Conservation (phyloP, 768 basidiomycete species). For the Cystobasidiopsis lactophilus region DNA sequence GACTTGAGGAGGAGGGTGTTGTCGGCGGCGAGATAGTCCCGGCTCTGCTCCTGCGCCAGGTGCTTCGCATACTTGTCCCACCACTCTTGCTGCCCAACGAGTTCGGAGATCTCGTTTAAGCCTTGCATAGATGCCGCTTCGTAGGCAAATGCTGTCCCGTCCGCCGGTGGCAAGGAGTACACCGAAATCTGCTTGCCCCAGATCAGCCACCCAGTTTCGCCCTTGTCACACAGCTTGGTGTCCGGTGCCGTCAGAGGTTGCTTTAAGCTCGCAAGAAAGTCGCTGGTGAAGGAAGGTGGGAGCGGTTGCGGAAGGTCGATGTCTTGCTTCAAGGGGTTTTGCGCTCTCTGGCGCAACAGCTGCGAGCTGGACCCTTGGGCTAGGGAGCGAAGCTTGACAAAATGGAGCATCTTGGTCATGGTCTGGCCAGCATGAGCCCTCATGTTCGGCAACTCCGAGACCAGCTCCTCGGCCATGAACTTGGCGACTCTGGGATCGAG, state of each 20-base stretch:
- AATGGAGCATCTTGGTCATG: conserved; percentile 50
- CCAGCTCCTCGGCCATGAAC: conserved; percentile 15
- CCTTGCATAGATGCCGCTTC: conserved; percentile 9
- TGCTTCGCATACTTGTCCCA: conserved; percentile 16
- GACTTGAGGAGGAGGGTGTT: conserved; percentile 29
- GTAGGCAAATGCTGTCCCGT: conserved; percentile 7
- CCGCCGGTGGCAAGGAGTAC: conserved; percentile 12
- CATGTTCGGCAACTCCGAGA: conserved; percentile 17
- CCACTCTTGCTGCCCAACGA: conserved; percentile 12
- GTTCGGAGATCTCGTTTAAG: conserved; percentile 5
- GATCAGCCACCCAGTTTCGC: conserved; percentile 25
- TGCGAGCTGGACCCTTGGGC: conserved; percentile 34
- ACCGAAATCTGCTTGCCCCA: conserved; percentile 25
- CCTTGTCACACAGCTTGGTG: conserved; percentile 22
- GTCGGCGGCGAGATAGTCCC: conserved; percentile 6
- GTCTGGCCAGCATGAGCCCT: conserved; percentile 13
- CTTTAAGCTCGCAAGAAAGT: conserved; percentile 38
- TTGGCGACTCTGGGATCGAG: conserved; percentile 10
- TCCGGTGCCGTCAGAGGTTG: conserved; percentile 27
- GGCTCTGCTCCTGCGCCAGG: conserved; percentile 16
- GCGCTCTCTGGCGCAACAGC: conserved; percentile 38
- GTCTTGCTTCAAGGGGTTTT: conserved; percentile 42
- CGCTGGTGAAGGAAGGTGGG: conserved; percentile 30
- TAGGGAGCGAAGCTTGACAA: conserved; percentile 60
- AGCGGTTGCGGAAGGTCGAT: conserved; percentile 26